A percentile compares a stretch with the other conserved stretches of the same genome.
These are phyloP conservation scores for Entomortierella beljakovae DNA, from an alignment of 192 early-diverging fungal species.

Conservation along the genomic window DNA sequence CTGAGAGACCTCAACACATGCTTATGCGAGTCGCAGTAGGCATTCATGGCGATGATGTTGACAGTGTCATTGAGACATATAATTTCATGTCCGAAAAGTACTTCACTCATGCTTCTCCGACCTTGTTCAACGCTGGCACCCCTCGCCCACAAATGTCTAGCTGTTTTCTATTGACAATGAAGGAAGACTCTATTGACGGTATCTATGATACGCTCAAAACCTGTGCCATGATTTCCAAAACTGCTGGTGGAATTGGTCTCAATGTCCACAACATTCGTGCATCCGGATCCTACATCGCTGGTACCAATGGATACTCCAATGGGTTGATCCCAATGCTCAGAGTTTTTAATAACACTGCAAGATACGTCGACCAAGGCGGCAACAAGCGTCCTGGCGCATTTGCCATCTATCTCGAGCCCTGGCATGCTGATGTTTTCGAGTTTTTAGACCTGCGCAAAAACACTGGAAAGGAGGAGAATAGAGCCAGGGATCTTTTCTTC, in stretches of 20 bases:
- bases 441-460: conserved; percentile 98
- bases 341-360: conserved; percentile 97
- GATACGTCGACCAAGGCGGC: conserved; percentile 98
- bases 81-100: conserved; percentile 90
- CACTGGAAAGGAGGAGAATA: conserved; percentile 96
- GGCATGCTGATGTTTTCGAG: conserved; percentile 98
- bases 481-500: conserved; percentile 97
- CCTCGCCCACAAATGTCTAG: conserved; percentile 93
- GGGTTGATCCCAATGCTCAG: conserved; percentile 97
- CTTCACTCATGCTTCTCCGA: conserved; percentile 98
- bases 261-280: conserved; percentile 97
- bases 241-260: conserved; percentile 96
- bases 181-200: conserved; percentile 96
- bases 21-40: conserved; percentile 98
- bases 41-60: conserved; percentile 94
- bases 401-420: conserved; percentile 98
- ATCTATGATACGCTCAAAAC: conserved; percentile 97
- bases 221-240: conserved; percentile 98
- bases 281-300: conserved; percentile 96
- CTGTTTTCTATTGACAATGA: conserved; percentile 96
- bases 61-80: conserved; percentile 93
- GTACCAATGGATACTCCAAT: conserved; percentile 96
- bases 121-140: conserved; percentile 98
- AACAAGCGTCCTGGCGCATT: conserved; percentile 98
- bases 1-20: conserved; percentile 97